Percentiles rank a stretch among this genome's conserved stretches.
Conservation (phyloP, 768 basidiomycete genomes). For the Chiua virens region DNA sequence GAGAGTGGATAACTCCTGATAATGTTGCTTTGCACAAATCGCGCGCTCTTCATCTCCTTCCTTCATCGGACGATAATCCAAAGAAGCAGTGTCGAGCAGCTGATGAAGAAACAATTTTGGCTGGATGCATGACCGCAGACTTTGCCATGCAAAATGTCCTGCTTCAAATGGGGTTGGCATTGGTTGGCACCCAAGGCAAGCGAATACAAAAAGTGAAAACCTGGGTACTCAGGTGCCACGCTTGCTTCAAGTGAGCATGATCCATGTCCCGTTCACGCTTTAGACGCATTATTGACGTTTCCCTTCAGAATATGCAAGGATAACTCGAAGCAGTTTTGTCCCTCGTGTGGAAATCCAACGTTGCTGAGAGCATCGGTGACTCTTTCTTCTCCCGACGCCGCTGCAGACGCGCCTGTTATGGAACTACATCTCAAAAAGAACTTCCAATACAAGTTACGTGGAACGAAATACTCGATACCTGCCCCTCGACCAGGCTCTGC, state of each 20-base stretch:
- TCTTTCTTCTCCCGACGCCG: conserved; percentile 62
- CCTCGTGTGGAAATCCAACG: conserved; percentile 93
- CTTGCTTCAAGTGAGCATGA: conserved; percentile 91
- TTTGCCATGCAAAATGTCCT: conserved; percentile 99
- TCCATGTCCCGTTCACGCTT: background rate
- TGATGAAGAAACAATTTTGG: conserved; percentile 47
- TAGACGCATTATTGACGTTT: background rate
- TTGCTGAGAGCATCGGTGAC: conserved; percentile 91
- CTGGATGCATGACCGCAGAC: conserved; percentile 97
- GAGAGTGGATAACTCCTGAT: conserved; percentile 95
- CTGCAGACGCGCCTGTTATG: conserved; percentile 63
- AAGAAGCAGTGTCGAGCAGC: conserved; percentile 36
- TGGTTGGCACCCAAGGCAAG: conserved; percentile 89
- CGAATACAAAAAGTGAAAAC: conserved; percentile 88
- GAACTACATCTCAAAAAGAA: conserved; percentile 93
- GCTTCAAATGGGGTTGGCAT: conserved; percentile 88
- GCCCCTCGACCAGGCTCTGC: conserved; percentile 86
- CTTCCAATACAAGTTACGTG: conserved; percentile 91
- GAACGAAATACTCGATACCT: conserved; percentile 91
- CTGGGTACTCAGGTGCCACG: conserved; percentile 96
- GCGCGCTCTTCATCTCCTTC: conserved; percentile 78
- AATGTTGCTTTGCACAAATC: conserved; percentile 89
- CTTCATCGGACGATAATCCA: conserved; percentile 40
- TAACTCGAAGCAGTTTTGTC: conserved; percentile 92
- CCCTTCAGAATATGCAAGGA: conserved; percentile 88